Evolutionary conservation across 495 filamentous ascomycete genomes (phyloP).

Genomic region (Penicillium silybi): DNA sequence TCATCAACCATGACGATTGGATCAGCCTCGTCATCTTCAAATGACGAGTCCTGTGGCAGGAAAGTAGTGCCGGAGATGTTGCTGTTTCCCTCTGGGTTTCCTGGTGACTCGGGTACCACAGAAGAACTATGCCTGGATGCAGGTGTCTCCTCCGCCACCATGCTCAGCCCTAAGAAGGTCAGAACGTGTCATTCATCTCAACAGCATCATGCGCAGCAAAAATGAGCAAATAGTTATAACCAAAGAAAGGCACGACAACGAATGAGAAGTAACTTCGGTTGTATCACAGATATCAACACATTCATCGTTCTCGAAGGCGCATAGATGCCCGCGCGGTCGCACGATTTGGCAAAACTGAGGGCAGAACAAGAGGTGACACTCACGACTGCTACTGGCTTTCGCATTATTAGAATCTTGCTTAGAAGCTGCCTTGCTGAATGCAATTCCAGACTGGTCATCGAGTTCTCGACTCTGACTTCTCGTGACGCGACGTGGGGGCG

Average conservation of each 20-base stretch:
- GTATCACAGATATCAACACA: background rate
- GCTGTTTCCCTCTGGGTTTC: conserved; percentile 25
- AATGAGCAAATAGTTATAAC: background rate
- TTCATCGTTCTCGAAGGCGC: background rate
- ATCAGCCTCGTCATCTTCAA: conserved; percentile 26
- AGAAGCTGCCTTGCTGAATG: background rate
- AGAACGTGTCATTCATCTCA: background rate
- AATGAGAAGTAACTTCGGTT: background rate
- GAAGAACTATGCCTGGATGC: conserved; percentile 2
- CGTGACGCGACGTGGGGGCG: conserved; percentile 17
- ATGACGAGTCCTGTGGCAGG: conserved; percentile 15
- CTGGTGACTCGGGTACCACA: conserved; percentile 25
- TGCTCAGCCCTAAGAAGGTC: conserved; percentile 13
- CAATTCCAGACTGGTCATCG: background rate
- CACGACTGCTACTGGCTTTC: background rate
- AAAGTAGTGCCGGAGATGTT: conserved; percentile 44
- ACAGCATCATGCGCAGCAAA: background rate
- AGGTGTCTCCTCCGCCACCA: conserved; percentile 11
- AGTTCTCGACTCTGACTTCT: conserved; percentile 26
- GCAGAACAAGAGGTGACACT: background rate
- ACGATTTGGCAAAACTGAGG: background rate
- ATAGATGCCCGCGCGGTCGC: background rate
- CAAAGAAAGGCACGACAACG: background rate
- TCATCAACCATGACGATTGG: conserved; percentile 31
- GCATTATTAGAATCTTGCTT: background rate